phyloP scores from a whole-genome alignment of 345 rosid genomes.

The Arabidopsis suecica region DNA sequence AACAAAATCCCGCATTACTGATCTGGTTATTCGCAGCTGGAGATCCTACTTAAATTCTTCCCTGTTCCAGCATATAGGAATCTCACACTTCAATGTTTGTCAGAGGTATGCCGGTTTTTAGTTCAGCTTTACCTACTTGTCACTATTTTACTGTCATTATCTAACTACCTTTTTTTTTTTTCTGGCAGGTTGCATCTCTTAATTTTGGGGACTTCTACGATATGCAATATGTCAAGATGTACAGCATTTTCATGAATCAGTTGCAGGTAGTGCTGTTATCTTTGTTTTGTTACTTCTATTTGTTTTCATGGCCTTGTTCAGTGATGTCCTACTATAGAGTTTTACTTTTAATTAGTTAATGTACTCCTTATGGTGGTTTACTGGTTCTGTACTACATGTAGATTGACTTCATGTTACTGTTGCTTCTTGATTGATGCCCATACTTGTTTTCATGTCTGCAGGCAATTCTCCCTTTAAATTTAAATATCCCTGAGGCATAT shows the following conservation, averaged over 20 bases:
- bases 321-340: background rate
- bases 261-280: slow-evolving; percentile 61
- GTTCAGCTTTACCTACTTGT: background rate
- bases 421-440: slow-evolving; percentile 20
- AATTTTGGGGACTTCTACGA: slow-evolving; percentile 83
- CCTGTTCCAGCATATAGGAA: slow-evolving; percentile 80
- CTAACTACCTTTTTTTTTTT: slow-evolving; percentile 19
- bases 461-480: slow-evolving; percentile 67
- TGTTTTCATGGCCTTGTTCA: slow-evolving; percentile 3
- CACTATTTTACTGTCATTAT: slow-evolving; percentile 11
- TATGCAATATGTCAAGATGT: slow-evolving; percentile 78
- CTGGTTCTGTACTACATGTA: background rate
- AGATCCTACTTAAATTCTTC: slow-evolving; percentile 86
- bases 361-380: slow-evolving; percentile 7
- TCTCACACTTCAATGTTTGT: slow-evolving; percentile 89
- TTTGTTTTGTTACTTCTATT: background rate
- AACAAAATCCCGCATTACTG: slow-evolving; percentile 18
- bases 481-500: slow-evolving; percentile 91
- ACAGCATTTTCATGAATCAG: slow-evolving; percentile 73
- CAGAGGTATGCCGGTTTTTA: slow-evolving; percentile 62
- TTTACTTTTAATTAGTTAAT: slow-evolving; percentile 9
- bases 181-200: slow-evolving; percentile 85
- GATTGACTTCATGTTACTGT: slow-evolving; percentile 13
- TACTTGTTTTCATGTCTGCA: slow-evolving; percentile 40
- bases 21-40: slow-evolving; percentile 62